These are phyloP conservation scores for Mollisiaceae sp. DNA, from an alignment of 2,329 filamentous ascomycete species.

Conservation along the genomic window DNA sequence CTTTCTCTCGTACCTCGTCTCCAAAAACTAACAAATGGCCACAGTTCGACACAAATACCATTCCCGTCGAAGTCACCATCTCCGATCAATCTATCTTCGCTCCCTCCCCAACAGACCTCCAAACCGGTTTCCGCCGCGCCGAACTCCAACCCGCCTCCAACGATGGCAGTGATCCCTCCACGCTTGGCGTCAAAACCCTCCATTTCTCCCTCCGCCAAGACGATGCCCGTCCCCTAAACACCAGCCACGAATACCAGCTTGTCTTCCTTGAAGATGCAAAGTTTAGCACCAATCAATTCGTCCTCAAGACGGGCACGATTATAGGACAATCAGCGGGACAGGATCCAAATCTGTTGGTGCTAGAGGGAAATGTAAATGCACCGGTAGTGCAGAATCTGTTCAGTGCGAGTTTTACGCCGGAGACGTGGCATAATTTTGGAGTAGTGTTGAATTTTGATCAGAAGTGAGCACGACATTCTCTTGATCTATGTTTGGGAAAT, in stretches of 20 bases:
- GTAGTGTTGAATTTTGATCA: conserved; percentile 60
- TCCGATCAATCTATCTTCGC: conserved; percentile 63
- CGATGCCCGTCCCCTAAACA: conserved; percentile 54
- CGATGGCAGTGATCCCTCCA: conserved; percentile 56
- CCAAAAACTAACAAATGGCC: neutral
- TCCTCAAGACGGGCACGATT: conserved; percentile 60
- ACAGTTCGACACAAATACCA: conserved; percentile 30
- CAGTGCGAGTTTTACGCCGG: conserved; percentile 54
- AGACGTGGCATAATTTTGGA: conserved; percentile 66
- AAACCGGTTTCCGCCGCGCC: conserved; percentile 64
- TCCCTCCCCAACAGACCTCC: conserved; percentile 52
- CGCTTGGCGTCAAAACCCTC: conserved; percentile 61
- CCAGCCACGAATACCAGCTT: conserved; percentile 65
- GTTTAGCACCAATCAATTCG: conserved; percentile 57
- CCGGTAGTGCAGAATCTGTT: conserved; percentile 56
- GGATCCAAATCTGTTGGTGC: conserved; percentile 50
- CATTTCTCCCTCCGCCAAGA: conserved; percentile 66
- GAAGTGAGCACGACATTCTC: conserved; percentile 46
- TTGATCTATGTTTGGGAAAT: too few relatives aligned
- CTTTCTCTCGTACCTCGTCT: too few relatives aligned
- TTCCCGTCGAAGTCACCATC: conserved; percentile 33
- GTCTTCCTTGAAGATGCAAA: conserved; percentile 54
- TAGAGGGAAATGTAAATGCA: conserved; percentile 51
- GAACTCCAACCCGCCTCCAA: conserved; percentile 59
- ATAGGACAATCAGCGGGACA: conserved; percentile 46